Conservation (phyloP, 208 protist species). For the Giardia muris region DNA sequence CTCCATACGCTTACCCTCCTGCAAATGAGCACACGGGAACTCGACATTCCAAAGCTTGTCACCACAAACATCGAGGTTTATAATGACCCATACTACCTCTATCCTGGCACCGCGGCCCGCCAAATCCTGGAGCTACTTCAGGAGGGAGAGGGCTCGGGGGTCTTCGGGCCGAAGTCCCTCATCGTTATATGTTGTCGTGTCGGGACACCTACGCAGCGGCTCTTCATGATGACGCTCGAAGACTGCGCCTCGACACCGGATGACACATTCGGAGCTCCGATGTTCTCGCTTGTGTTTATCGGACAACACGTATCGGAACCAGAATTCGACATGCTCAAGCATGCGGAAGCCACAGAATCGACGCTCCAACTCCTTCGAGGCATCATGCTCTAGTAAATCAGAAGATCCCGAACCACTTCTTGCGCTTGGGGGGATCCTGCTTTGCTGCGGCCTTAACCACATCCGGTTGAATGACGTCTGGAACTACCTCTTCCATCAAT, state of each 20-base stretch:
- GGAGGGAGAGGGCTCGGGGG: not conserved
- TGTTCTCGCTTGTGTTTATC: not conserved
- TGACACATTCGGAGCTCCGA: not conserved
- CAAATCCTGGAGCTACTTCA: not conserved
- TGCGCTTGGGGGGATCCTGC: not conserved
- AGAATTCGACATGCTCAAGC: not conserved
- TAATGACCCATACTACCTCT: conserved; percentile 86
- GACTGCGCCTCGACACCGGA: not conserved
- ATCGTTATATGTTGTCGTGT: not conserved
- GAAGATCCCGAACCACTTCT: not conserved
- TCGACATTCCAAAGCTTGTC: conserved; percentile 68
- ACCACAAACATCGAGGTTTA: conserved; percentile 70
- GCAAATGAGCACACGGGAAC: conserved; percentile 96
- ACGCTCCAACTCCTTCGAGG: too few species aligned
- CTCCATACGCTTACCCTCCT: conserved; percentile 81
- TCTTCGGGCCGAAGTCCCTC: not conserved
- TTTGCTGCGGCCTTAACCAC: not conserved
- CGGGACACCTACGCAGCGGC: not conserved
- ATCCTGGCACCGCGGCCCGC: not conserved
- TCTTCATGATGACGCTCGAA: not conserved
- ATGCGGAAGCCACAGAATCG: too few species aligned
- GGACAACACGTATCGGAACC: not conserved
- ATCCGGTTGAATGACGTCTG: not conserved
- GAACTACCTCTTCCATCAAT: not conserved
- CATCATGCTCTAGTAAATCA: not conserved